Evolutionary conservation across 345 rosid species (phyloP), one percentile per base, ranked within the genome.

Genomic region (Hibiscus mutabilis): DNA sequence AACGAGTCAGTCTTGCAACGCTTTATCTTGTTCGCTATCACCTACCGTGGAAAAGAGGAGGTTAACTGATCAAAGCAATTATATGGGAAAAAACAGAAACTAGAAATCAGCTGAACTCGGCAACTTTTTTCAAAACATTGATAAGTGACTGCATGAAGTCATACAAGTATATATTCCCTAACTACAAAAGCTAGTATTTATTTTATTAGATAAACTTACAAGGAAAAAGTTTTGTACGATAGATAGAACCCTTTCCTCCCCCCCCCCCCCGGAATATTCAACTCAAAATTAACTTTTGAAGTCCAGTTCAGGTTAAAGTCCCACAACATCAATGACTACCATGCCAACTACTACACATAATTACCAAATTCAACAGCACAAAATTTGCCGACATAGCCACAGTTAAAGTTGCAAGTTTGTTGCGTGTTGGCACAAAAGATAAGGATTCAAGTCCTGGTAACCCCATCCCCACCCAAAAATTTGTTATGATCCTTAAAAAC

Each of bases 1-100:
- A 79, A 84, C 13, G 98, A 81, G 77, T 93, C 97, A 6, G 96
- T 89, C 81, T 91, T 91, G 93, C 97, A 94, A 56, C 96, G 85
- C 74, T 94, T 93, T 63, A 94, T 91, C 86, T 91, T 91, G 87
- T 87, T 87, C 25, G 85, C 89, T 75, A 93, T 85, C 27, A 81
- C 88, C 98, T 93, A 80, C 65, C 83, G 60, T 56, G 44, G 4
- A 65, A 52, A 33, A 6, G 4, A 22, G 21, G 29, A 57, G 6
- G 70, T 22, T 33, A 8, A 49, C 51, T 16, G 51, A 60, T 5
- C 19, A 1, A 72, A 64, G 29, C 46, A 12, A 56, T 21, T 19
- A 33, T 22, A 67, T 51, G 27, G 29, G 27, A 21, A 31, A 58
- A 72, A 70, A 19, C 18, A 22, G 35, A 56, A 56, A 15, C 33